Percentiles rank a stretch among this genome's conserved stretches.
Conservation (phyloP, 345 rosid genomes). For the Eucalyptus pumila region DNA sequence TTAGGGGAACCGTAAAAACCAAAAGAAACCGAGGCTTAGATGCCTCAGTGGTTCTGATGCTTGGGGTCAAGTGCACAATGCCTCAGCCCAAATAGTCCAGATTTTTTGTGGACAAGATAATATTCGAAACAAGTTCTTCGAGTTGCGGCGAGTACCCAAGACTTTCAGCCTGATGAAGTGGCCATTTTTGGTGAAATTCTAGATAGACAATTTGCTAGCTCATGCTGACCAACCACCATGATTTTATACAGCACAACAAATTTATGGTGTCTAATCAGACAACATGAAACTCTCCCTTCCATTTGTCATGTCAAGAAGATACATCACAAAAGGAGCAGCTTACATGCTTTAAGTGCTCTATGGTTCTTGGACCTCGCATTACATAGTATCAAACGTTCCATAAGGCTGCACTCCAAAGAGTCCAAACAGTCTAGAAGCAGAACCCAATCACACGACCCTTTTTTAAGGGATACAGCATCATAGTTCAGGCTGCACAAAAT, state of each 20-base stretch:
- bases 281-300: neutral
- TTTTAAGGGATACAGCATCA: neutral
- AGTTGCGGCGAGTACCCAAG: neutral
- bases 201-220: neutral
- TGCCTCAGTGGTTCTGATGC: neutral
- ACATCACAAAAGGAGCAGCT: neutral
- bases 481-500: neutral
- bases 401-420: neutral
- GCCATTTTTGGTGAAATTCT: neutral
- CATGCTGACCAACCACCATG: neutral
- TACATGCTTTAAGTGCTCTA: neutral
- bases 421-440: neutral
- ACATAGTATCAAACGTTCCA: neutral
- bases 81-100: neutral
- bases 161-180: neutral
- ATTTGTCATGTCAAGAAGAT: neutral
- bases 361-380: neutral
- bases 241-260: neutral
- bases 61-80: neutral
- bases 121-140: neutral
- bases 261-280: neutral
- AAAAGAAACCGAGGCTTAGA: neutral
- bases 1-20: neutral
- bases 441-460: neutral
- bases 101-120: neutral